These are phyloP conservation scores for Zasmidium cellare DNA, from an alignment of 2,329 filamentous ascomycete genomes.

Conservation along the genomic window DNA sequence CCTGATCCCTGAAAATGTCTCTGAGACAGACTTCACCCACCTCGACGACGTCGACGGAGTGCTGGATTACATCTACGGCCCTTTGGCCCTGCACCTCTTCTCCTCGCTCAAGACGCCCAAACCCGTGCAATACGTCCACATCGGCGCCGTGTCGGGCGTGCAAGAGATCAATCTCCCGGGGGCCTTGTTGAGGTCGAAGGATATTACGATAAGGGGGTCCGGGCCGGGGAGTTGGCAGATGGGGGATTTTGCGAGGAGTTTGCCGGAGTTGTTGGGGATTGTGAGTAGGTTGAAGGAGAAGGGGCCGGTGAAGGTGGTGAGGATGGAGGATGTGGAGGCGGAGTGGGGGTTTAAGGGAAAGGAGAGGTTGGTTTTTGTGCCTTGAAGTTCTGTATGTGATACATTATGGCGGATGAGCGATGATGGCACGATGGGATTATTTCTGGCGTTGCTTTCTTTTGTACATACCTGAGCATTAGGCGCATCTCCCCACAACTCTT, in stretches of 20 bases:
- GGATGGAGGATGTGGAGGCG: constrained; percentile 26
- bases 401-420: too few species aligned
- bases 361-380: constrained; percentile 26
- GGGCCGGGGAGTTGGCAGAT: constrained; percentile 31
- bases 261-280: constrained; percentile 25
- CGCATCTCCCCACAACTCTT: too few species aligned
- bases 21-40: constrained; percentile 49
- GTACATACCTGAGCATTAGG: too few species aligned
- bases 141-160: constrained; percentile 47
- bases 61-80: constrained; percentile 60
- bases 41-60: constrained; percentile 54
- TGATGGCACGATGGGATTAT: too few species aligned
- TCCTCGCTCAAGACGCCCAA: constrained; percentile 41
- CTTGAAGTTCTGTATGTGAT: constrained; percentile 5
- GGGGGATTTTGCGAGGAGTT: constrained; percentile 20
- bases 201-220: constrained; percentile 44
- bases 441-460: too few species aligned
- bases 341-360: constrained; percentile 25
- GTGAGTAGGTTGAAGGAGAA: constrained; percentile 20
- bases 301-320: constrained; percentile 25
- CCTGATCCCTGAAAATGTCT: constrained; percentile 40
- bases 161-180: constrained; percentile 44
- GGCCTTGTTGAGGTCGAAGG: constrained; percentile 49
- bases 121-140: constrained; percentile 56
- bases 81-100: constrained; percentile 44